phyloP scores from a whole-genome alignment of 768 basidiomycete genomes.

The Mycena galericulata region DNA sequence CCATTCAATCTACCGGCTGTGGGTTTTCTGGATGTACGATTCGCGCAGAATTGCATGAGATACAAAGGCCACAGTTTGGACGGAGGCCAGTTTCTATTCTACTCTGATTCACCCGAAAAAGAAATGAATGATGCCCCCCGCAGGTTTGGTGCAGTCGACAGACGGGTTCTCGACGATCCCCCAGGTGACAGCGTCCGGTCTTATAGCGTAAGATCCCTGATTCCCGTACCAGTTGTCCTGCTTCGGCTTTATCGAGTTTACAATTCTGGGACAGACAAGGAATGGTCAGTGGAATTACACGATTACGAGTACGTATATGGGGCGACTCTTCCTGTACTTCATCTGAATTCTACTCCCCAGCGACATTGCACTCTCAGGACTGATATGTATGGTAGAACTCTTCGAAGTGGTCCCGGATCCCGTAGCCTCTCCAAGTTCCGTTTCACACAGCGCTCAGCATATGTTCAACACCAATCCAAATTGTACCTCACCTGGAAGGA shows the following conservation, averaged over 20 bases:
- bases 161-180: conserved; percentile 77
- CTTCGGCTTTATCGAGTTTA: conserved; percentile 64
- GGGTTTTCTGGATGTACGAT: conserved; percentile 63
- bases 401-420: conserved; percentile 55
- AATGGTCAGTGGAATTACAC: conserved; percentile 61
- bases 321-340: conserved; percentile 25
- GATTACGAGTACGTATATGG: conserved; percentile 58
- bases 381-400: conserved; percentile 79
- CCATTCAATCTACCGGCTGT: conserved; percentile 63
- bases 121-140: conserved; percentile 8
- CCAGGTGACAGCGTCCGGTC: conserved; percentile 56
- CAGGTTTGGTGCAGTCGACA: conserved; percentile 72
- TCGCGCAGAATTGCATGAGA: conserved; percentile 66
- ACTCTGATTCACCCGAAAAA: background rate
- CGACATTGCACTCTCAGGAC: conserved; percentile 65
- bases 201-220: conserved; percentile 37
- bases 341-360: conserved; percentile 46
- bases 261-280: conserved; percentile 50
- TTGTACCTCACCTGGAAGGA: too few species aligned
- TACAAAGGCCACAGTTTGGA: conserved; percentile 76
- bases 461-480: too few species aligned
- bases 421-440: too few species aligned
- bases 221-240: conserved; percentile 42
- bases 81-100: conserved; percentile 72
- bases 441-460: too few species aligned